Evolutionary conservation across 441 rosid species (phyloP), one percentile per base, ranked within the genome.

Genomic region (Dalechampia spathulata): DNA sequence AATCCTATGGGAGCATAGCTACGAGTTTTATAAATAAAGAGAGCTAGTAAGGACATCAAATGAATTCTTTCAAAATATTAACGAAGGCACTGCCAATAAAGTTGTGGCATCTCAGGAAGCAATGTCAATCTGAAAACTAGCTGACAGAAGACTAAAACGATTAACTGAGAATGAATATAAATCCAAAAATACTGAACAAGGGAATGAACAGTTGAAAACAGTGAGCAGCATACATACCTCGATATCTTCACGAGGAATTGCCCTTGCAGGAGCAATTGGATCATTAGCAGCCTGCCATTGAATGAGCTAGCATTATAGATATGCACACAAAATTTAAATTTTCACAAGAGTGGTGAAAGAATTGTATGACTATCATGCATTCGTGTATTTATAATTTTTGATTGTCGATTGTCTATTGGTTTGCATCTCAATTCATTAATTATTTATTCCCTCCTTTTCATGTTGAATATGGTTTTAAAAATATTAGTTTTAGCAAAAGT

Each of bases 201-300:
- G 5, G 14, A 20, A 20, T 14, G 34, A 50, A 36, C 52, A 60
- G 27, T 9, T 19, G 17, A 67, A 16, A 53, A 43, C 47, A 36
- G 25, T 64, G 22, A 50, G 44, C 48, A 42, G 39, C 50, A 37
- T 5, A 52, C 61, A 6, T 69, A 90, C 96, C 85, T 77, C 72
- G 66, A 90, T 85, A 65, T 83, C 96, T 45, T 80, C 72, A 32
- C 71, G 76, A 41, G 95, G 96, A 68, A 82, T 90, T 61, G 76
- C 96, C 60, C 86, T 73, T 32, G 75, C 68, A 36, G 98, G 95
- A 58, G 98, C 90, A 65, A 87, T 87, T 19, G 92, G 95, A 59
- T 87, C 98, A 69, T 80, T 87, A 50, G 78, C 82, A 58, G 87
- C 95, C 95, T 85, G 76, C 74, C 74, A 64, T 65, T 55, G 49